A percentile compares a stretch with the other conserved stretches of the same genome.
phyloP scores from a whole-genome alignment of 1,139 yeast species.

The Candida pseudocylindracea region DNA sequence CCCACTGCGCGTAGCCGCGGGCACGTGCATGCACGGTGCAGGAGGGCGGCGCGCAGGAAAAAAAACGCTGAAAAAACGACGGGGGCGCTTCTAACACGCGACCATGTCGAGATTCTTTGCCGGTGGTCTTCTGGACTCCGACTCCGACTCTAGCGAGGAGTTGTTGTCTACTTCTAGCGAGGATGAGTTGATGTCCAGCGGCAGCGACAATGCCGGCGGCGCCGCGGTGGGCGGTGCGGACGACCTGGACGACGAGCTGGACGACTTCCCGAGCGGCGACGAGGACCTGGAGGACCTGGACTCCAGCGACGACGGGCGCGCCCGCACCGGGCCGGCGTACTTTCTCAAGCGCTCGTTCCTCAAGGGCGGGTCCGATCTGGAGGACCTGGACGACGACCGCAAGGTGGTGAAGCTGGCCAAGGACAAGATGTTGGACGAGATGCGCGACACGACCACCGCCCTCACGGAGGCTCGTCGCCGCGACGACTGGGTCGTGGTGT shows the following conservation, averaged over 20 bases:
- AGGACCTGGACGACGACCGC: constrained; percentile 25
- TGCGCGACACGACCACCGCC: constrained; percentile 42
- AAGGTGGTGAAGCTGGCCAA: constrained; percentile 85
- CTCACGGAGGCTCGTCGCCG: constrained; percentile 50
- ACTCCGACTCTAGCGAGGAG: no score
- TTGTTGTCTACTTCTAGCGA: no score
- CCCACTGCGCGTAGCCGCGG: no score
- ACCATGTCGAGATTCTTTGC: no score
- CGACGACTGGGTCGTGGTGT: constrained; percentile 64
- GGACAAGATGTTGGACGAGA: constrained; percentile 80
- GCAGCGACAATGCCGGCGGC: no score
- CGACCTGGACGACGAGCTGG: constrained; percentile 14
- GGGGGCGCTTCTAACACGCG: no score
- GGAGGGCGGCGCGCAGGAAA: no score
- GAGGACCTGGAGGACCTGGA: constrained; percentile 13
- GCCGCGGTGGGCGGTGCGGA: no score
- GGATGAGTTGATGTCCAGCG: no score
- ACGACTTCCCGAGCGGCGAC: constrained; percentile 15
- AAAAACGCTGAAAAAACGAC: no score
- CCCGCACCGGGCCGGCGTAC: constrained; percentile 29
- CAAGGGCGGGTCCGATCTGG: constrained; percentile 28
- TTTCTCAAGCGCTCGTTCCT: constrained; percentile 31
- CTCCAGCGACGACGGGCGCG: constrained; percentile 18
- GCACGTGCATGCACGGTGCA: no score
- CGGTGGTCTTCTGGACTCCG: no score